Evolutionary conservation across 163 green algal genomes (phyloP), one percentile per base, ranked within the genome.

Genomic region (Volvox carteri): DNA sequence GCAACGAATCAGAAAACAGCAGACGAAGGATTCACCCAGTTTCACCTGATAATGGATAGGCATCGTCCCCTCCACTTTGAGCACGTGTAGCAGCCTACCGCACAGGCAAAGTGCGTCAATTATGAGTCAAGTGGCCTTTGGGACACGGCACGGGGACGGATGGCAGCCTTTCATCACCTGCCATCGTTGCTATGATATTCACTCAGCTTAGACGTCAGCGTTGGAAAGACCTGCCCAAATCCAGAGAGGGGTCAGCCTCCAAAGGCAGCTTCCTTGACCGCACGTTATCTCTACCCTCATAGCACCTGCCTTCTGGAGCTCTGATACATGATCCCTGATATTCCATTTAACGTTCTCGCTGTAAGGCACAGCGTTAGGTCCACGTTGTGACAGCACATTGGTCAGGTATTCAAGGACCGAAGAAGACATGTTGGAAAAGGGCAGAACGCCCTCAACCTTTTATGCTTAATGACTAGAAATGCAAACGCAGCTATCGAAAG

Each of bases 31-130:
- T n/a, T n/a, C n/a, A n/a, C n/a, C n/a, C n/a, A n/a, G n/a, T n/a
- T n/a, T 9, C 48, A 94, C 93, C 92, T 95, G 93, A 89, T 97
- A 98, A 81, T 96, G 96, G 78, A 99, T 98, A 19, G 97, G 97
- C 8, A 99, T 90, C 2, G 97, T 99, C 37, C 97, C 97, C 54
- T 98, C 93, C 5, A 93, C 94, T 87, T 96, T 93, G 44, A 99
- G 91, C 58, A 98, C 89, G 33, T 95, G 81, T 19, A 93, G 77
- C 0, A 90, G 68, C 42, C 94, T 97, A 93, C 84, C 81, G 2
- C 12, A 37, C 58, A 68, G 41, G 25, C 73, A 42, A 14, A 72
- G 30, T 80, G 30, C 80, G 23, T 85, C 30, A 85, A n/a, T 4
- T 2, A 28, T 80, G 28, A 23, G 58, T 77, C 46, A 37, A 35